Evolutionary conservation across 345 rosid genomes (phyloP), one percentile per base, ranked within the genome.

Genomic region (Salix koriyanagi): DNA sequence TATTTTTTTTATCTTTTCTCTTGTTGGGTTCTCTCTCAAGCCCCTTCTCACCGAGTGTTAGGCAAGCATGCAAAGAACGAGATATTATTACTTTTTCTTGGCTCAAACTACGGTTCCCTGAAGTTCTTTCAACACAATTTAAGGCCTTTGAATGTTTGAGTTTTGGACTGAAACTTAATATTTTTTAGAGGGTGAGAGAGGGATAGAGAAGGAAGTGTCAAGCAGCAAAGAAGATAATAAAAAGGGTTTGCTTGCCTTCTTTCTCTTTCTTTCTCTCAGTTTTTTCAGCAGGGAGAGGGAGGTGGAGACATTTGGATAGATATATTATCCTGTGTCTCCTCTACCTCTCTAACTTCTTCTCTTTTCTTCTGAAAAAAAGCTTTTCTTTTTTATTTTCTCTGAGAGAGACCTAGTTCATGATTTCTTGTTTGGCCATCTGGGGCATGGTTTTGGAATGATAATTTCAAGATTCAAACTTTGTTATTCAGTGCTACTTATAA

Each of bases 121-220:
- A 15, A n/a, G 64, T 41, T 69, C 28, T 76, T 14, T 18, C 48
- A 14, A 26, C 28, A 25, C 64, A 58, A 58, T 58, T 58, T 23
- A 58, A 58, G 64, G 64, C 28, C 28, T 58, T 23, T n/a, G 62
- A 58, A 58, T 58, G 64, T 10, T 58, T 3, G 64, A 58, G 28
- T 58, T 11, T n/a, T 12, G 64, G 64, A 58, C 28, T n/a, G 25
- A 23, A 58, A 23, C 28, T 58, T 58, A 58, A 58, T 14, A 28
- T 25, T 23, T 58, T 23, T 58, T 58, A 58, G 28, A 58, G 25
- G 28, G 28, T 37, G 60, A 75, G 74, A 89, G 97, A 89, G 87
- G 83, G 97, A 81, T 87, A 85, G 94, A 92, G 97, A 92, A 92
- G 85, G 90, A 88, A 80, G 92, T 75, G 94, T 90, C 37, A 81